These are phyloP conservation scores for Eleusine indica DNA, from an alignment of 176 grass and related monocot species.

Conservation along the genomic window DNA sequence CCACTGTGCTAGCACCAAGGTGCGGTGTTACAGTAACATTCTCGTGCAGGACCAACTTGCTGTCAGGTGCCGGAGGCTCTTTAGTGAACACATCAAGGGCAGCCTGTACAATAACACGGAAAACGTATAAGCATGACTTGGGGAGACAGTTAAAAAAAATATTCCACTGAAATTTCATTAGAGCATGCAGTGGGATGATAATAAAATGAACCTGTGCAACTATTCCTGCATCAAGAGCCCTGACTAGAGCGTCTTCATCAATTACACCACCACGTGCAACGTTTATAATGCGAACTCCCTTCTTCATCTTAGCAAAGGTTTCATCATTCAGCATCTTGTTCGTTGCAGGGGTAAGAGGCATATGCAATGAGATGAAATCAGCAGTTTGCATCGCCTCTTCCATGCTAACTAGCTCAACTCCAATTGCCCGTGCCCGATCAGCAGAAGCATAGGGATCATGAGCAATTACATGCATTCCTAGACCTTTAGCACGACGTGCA, in stretches of 20 bases:
- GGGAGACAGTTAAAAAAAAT: not conserved
- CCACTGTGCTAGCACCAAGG: constrained; percentile 88
- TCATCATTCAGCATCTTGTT: constrained; percentile 89
- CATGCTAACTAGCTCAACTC: constrained; percentile 76
- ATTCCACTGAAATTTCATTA: not conserved
- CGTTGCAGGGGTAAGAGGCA: constrained; percentile 83
- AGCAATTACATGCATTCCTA: constrained; percentile 84
- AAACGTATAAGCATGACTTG: not conserved
- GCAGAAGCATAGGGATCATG: constrained; percentile 89
- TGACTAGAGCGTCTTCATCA: constrained; percentile 84
- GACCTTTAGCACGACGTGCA: constrained; percentile 77
- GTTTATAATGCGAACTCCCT: constrained; percentile 85
- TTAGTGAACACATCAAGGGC: constrained; percentile 90
- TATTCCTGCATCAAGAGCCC: constrained; percentile 79
- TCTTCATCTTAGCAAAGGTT: constrained; percentile 81
- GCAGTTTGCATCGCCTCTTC: constrained; percentile 71
- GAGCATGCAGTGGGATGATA: not conserved
- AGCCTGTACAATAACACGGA: constrained; percentile 47
- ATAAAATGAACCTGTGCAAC: constrained; percentile 70
- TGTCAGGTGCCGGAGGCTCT: constrained; percentile 75
- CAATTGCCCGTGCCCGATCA: constrained; percentile 75
- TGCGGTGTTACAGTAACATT: constrained; percentile 95
- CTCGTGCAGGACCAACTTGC: constrained; percentile 77
- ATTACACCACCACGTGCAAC: constrained; percentile 91
- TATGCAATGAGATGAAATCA: constrained; percentile 83